Percentiles rank a stretch among this genome's conserved stretches.
Evolutionary conservation across 441 rosid species (phyloP).

Genomic region (Erysimum cheiri): DNA sequence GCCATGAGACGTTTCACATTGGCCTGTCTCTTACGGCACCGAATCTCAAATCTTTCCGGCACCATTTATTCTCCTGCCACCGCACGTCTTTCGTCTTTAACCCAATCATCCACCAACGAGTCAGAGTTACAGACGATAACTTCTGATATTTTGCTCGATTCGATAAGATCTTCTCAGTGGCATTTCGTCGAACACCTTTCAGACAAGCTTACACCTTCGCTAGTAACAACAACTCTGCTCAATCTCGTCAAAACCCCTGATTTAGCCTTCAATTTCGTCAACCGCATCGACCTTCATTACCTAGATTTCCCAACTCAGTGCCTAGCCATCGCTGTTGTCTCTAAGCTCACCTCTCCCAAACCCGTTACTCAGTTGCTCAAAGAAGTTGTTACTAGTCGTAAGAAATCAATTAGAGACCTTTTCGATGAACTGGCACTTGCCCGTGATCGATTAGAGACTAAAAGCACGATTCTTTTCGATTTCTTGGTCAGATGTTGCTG

Average conservation of each 20-base stretch:
- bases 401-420: slow-evolving; percentile 44
- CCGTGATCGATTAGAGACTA: slow-evolving; percentile 51
- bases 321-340: slow-evolving; percentile 63
- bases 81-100: slow-evolving; percentile 44
- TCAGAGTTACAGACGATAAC: slow-evolving; percentile 31
- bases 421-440: slow-evolving; percentile 57
- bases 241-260: slow-evolving; percentile 62
- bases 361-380: slow-evolving; percentile 63
- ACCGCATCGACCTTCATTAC: slow-evolving; percentile 47
- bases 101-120: slow-evolving; percentile 17
- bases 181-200: slow-evolving; percentile 72
- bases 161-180: slow-evolving; percentile 69
- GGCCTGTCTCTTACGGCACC: slow-evolving; percentile 25
- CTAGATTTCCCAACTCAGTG: slow-evolving; percentile 67
- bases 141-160: slow-evolving; percentile 29
- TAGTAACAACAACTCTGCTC: slow-evolving; percentile 54
- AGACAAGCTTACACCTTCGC: slow-evolving; percentile 49
- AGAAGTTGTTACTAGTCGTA: slow-evolving; percentile 41
- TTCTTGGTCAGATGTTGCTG: slow-evolving; percentile 66
- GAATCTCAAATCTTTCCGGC: slow-evolving; percentile 1
- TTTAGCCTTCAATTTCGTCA: slow-evolving; percentile 57
- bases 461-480: slow-evolving; percentile 65
- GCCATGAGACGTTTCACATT: slow-evolving; percentile 30
- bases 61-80: slow-evolving; percentile 17
- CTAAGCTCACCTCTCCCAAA: slow-evolving; percentile 62